A percentile compares a stretch with the other conserved stretches of the same genome.
Evolutionary conservation across 208 protist genomes (phyloP).

Genomic region (Endotrypanum monterogeii): DNA sequence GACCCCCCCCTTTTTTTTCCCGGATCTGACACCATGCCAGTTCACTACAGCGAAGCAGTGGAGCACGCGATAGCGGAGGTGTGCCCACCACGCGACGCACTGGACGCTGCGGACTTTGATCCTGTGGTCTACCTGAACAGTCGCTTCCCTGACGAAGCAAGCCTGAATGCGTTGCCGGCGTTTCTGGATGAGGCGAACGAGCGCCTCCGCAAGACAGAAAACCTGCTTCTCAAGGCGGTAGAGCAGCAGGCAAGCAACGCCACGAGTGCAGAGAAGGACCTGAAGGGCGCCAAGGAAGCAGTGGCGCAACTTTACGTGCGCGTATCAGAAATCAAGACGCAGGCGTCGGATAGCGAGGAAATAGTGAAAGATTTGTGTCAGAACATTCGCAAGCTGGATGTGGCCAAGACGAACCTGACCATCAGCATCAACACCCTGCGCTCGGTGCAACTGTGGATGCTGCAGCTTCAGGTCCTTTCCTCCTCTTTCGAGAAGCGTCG

Average conservation of each 20-base stretch:
- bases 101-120: conserved; percentile 89
- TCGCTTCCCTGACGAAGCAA: conserved; percentile 90
- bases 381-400: conserved; percentile 95
- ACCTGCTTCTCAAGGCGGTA: conserved; percentile 90
- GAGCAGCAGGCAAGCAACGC: conserved; percentile 86
- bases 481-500: conserved; percentile 74
- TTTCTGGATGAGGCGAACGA: conserved; percentile 83
- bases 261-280: conserved; percentile 74
- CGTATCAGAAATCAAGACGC: conserved; percentile 90
- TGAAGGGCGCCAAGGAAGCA: conserved; percentile 81
- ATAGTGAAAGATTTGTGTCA: conserved; percentile 94
- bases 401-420: conserved; percentile 94
- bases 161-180: conserved; percentile 79
- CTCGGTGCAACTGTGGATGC: conserved; percentile 92
- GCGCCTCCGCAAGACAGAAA: conserved; percentile 87
- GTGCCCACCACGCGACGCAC: conserved; percentile 75
- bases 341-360: conserved; percentile 92
- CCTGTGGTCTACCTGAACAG: conserved; percentile 94
- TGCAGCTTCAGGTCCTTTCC: conserved; percentile 86
- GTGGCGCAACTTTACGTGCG: conserved; percentile 89
- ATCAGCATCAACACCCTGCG: conserved; percentile 92
- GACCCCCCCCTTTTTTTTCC: conserved; percentile 1
- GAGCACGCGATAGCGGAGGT: conserved; percentile 81
- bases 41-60: conserved; percentile 74
- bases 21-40: conserved; percentile 22